Conservation (phyloP, 495 filamentous ascomycete genomes). For the Talaromyces trachyspermus region DNA sequence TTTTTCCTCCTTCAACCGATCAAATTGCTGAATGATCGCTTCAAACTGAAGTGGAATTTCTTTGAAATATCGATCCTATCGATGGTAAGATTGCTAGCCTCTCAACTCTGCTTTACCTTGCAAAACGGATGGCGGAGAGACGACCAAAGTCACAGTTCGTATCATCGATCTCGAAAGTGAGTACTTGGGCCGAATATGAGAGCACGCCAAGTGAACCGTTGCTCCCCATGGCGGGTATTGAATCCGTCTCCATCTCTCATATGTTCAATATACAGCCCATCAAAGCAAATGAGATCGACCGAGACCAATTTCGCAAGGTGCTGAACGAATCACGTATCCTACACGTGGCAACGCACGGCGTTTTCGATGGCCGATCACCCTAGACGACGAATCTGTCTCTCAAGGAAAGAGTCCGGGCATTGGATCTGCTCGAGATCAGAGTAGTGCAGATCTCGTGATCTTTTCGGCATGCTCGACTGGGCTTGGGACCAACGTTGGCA, state of each 20-base stretch:
- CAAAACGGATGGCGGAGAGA: neutral
- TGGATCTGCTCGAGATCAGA: neutral
- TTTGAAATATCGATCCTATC: too few relatives aligned
- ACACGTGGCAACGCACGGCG: neutral
- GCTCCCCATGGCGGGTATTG: neutral
- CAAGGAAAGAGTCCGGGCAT: neutral
- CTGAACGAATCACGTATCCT: neutral
- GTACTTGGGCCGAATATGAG: neutral
- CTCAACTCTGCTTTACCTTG: too few relatives aligned
- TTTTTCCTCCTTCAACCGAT: too few relatives aligned
- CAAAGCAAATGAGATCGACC: neutral
- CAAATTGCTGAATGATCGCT: too few relatives aligned
- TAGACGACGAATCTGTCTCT: conserved; percentile 1
- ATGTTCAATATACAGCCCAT: conserved; percentile 2
- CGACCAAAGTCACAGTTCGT: neutral
- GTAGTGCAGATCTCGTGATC: neutral
- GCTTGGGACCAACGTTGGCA: neutral
- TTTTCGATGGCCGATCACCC: neutral
- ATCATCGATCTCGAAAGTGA: conserved; percentile 1
- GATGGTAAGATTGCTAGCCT: too few relatives aligned
- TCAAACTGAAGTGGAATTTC: too few relatives aligned
- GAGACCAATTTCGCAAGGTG: neutral
- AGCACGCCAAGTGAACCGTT: neutral
- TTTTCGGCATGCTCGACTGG: neutral
- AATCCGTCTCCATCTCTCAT: conserved; percentile 1